Conservation (phyloP, 176 grass and related monocot species). For the Triticum turgidum region DNA sequence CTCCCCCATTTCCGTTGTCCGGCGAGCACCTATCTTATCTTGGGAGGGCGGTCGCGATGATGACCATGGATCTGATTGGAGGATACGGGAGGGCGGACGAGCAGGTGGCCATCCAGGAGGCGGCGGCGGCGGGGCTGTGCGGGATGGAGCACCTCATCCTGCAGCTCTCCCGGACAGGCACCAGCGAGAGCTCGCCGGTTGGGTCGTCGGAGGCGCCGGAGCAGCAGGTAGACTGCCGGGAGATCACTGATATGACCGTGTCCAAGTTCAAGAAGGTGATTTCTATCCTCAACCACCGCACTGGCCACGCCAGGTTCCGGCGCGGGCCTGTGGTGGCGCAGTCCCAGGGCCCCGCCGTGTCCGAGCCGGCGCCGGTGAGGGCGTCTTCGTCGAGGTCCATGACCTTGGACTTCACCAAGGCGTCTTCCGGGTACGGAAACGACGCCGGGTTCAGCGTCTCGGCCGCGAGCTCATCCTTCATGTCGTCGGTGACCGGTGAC, state of each 20-base stretch:
- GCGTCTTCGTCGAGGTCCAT: background rate
- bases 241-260: slow-evolving; percentile 78
- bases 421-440: background rate
- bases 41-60: background rate
- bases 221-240: slow-evolving; percentile 47
- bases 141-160: slow-evolving; percentile 74
- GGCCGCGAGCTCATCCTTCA: slow-evolving; percentile 67
- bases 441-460: slow-evolving; percentile 53
- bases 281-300: slow-evolving; percentile 79
- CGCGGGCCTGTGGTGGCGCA: slow-evolving; percentile 48
- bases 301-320: slow-evolving; percentile 85
- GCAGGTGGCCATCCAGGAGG: slow-evolving; percentile 81
- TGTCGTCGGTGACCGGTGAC: slow-evolving; percentile 73
- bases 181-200: slow-evolving; percentile 14
- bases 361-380: background rate
- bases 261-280: slow-evolving; percentile 93
- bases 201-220: background rate
- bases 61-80: slow-evolving; percentile 54
- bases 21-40: slow-evolving; percentile 12
- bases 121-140: slow-evolving; percentile 55
- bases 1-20: background rate
- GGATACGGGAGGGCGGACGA: slow-evolving; percentile 57
- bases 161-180: slow-evolving; percentile 49
- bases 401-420: slow-evolving; percentile 53
- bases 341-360: slow-evolving; percentile 9